Conservation (phyloP, 306 rosid genomes). For the Malus orientalis region DNA sequence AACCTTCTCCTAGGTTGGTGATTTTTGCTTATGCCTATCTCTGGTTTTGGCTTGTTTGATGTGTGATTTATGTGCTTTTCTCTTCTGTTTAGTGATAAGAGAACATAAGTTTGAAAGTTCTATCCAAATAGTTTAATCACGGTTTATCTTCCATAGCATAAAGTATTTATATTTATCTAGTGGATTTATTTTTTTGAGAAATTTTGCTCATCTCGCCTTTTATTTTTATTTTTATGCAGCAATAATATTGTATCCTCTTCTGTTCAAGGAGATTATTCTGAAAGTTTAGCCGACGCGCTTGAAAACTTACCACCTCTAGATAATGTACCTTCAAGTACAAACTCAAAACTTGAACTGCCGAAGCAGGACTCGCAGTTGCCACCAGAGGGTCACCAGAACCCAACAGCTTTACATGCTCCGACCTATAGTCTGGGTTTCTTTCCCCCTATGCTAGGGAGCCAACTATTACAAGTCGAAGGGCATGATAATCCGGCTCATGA, state of each 20-base stretch:
- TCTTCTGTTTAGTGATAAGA: background rate
- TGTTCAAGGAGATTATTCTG: conserved; percentile 32
- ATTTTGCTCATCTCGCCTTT: background rate
- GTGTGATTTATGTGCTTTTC: background rate
- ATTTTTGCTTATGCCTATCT: background rate
- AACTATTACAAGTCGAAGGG: conserved; percentile 19
- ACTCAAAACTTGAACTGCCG: conserved; percentile 39
- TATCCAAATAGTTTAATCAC: background rate
- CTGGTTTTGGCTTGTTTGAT: background rate
- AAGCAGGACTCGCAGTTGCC: conserved; percentile 36
- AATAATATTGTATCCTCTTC: conserved; percentile 23
- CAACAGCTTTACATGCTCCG: conserved; percentile 21
- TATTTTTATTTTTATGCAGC: conserved; percentile 30
- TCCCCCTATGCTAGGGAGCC: conserved; percentile 26
- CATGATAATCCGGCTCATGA: conserved; percentile 19
- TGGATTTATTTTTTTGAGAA: background rate
- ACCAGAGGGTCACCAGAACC: conserved; percentile 34
- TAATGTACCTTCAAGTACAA: conserved; percentile 18
- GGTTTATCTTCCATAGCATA: background rate
- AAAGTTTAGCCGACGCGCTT: conserved; percentile 26
- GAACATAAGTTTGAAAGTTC: background rate
- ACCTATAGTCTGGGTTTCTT: conserved; percentile 23
- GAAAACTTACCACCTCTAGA: conserved; percentile 31
- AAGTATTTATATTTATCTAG: background rate
- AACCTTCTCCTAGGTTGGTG: conserved; percentile 54